Conservation (phyloP, 2,329 filamentous ascomycete species). For the Chaetomium sp. region DNA sequence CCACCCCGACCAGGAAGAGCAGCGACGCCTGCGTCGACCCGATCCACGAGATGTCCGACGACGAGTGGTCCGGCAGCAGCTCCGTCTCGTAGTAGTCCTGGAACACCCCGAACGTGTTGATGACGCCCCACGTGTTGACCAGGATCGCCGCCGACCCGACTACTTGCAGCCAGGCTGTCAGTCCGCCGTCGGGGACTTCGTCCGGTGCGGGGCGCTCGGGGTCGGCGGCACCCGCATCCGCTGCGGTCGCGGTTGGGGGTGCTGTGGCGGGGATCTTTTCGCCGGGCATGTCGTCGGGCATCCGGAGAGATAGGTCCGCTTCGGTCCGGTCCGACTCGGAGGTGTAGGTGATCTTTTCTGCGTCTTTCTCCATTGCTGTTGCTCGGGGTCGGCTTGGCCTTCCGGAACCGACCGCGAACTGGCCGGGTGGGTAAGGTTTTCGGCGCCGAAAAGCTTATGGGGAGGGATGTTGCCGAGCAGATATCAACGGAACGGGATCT, state of each 20-base stretch:
- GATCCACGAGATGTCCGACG: conserved; percentile 51
- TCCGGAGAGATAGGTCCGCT: conserved; percentile 10
- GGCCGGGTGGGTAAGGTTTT: not conserved
- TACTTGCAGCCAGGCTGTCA: conserved; percentile 46
- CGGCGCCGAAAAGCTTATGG: not conserved
- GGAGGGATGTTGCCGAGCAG: not conserved
- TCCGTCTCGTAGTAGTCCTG: conserved; percentile 48
- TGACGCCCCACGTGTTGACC: conserved; percentile 44
- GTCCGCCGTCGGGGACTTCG: conserved; percentile 41
- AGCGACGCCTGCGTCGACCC: conserved; percentile 51
- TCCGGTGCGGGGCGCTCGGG: not conserved
- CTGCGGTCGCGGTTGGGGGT: not conserved
- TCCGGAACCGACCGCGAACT: not conserved
- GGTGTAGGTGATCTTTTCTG: conserved; percentile 17
- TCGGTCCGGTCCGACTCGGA: conserved; percentile 30
- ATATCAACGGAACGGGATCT: not conserved
- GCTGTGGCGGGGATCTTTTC: not conserved
- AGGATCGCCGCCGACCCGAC: conserved; percentile 44
- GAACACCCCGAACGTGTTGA: conserved; percentile 51
- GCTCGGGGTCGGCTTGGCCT: not conserved
- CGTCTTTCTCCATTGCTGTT: conserved; percentile 21
- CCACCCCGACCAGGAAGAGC: conserved; percentile 46
- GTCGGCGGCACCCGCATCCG: not conserved
- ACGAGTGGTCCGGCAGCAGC: conserved; percentile 39
- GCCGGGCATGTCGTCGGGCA: conserved; percentile 8